Conservation (phyloP, 2,329 filamentous ascomycete species). For the Knufia petricola region DNA sequence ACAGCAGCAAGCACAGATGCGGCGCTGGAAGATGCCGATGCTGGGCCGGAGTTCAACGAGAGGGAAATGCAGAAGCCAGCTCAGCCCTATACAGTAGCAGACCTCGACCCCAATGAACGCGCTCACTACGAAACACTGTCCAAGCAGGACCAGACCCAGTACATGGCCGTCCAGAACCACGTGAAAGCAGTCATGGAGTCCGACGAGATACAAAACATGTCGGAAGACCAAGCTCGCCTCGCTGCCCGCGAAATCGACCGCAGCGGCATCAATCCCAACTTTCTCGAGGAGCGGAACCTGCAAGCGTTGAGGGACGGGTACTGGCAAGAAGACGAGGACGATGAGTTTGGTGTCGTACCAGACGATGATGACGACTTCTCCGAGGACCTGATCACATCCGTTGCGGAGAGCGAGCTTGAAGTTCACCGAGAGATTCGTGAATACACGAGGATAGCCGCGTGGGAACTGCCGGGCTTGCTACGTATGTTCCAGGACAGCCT, state of each 20-base stretch:
- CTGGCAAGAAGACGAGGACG: slow-evolving; percentile 37
- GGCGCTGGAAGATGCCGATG: no score
- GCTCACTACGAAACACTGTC: slow-evolving; percentile 21
- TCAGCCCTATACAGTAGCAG: slow-evolving; percentile 13
- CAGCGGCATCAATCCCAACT: neutral
- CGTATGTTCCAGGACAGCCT: slow-evolving; percentile 54
- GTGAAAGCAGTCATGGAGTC: slow-evolving; percentile 17
- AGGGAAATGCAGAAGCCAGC: slow-evolving; percentile 9
- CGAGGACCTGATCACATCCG: slow-evolving; percentile 72
- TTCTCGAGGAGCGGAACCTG: slow-evolving; percentile 11
- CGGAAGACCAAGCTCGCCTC: neutral
- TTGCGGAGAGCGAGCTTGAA: slow-evolving; percentile 80
- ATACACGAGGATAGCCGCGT: slow-evolving; percentile 76
- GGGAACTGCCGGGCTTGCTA: slow-evolving; percentile 87
- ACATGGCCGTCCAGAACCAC: slow-evolving; percentile 19
- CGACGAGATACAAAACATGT: neutral
- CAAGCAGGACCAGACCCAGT: slow-evolving; percentile 13
- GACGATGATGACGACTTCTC: slow-evolving; percentile 49
- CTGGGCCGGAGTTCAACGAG: slow-evolving; percentile 1
- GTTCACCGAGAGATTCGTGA: slow-evolving; percentile 80
- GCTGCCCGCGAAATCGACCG: slow-evolving; percentile 2
- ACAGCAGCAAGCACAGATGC: no score
- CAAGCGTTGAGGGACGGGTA: slow-evolving; percentile 26
- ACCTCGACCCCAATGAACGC: slow-evolving; percentile 19
- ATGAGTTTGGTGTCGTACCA: slow-evolving; percentile 37